Percentiles rank a stretch among this genome's conserved stretches.
These are phyloP conservation scores for Coemansia sp. DNA, from an alignment of 192 early-diverging fungal genomes.

Conservation along the genomic window DNA sequence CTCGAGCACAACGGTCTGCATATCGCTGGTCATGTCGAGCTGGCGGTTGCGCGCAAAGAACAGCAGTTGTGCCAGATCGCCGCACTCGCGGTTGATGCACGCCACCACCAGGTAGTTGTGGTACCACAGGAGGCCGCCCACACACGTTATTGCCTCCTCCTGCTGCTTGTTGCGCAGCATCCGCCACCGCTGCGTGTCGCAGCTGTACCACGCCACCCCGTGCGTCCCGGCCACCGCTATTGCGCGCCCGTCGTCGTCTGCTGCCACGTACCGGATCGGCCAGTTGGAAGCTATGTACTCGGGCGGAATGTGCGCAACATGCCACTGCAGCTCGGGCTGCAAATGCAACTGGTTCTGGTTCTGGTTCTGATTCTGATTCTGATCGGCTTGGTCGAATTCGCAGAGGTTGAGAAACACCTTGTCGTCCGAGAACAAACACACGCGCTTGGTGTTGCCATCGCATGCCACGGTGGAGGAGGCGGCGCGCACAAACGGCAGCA, in stretches of 20 bases:
- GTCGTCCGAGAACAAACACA: conserved; percentile 49
- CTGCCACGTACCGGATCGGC: conserved; percentile 61
- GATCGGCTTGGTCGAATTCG: conserved; percentile 3
- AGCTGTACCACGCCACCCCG: conserved; percentile 80
- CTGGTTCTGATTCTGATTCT: not conserved
- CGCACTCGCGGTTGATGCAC: conserved; percentile 24
- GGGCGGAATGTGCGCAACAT: conserved; percentile 31
- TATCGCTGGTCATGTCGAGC: conserved; percentile 27
- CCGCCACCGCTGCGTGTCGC: conserved; percentile 77
- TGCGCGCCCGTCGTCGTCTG: conserved; percentile 67
- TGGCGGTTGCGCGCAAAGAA: conserved; percentile 35
- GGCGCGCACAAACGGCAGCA: conserved; percentile 41
- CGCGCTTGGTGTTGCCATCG: conserved; percentile 40
- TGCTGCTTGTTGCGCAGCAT: conserved; percentile 83
- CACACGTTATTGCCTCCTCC: conserved; percentile 29
- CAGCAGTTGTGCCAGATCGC: conserved; percentile 16
- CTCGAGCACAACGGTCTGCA: conserved; percentile 25
- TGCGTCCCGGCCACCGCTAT: conserved; percentile 83
- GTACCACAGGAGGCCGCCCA: conserved; percentile 51
- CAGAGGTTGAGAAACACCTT: conserved; percentile 38
- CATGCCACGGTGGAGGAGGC: conserved; percentile 18
- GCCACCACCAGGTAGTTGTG: conserved; percentile 38
- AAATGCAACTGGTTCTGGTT: not conserved
- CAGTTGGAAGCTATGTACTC: conserved; percentile 32
- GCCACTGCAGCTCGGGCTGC: conserved; percentile 40